Evolutionary conservation across 2,329 filamentous ascomycete species (phyloP).

Genomic region (Fusarium fujikuroi): DNA sequence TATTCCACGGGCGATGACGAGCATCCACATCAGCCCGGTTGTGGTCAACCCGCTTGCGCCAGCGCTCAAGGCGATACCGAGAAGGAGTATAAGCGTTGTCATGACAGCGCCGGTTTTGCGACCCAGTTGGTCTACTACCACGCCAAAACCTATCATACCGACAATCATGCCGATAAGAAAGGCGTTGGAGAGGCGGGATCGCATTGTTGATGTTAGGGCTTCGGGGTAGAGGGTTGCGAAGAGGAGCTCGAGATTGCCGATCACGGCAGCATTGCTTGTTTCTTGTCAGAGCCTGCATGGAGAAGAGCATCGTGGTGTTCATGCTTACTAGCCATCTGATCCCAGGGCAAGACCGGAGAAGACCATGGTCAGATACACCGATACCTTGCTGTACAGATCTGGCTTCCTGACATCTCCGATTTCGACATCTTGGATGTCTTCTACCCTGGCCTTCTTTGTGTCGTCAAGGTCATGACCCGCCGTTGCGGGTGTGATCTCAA

Average conservation of each 20-base stretch:
- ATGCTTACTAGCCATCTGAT: slow-evolving; percentile 14
- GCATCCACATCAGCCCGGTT: slow-evolving; percentile 5
- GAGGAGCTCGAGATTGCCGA: slow-evolving; percentile 2
- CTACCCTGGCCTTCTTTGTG: neutral
- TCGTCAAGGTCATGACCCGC: neutral
- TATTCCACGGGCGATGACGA: slow-evolving; percentile 6
- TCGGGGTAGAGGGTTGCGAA: neutral
- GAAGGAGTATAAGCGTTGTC: neutral
- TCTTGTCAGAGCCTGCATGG: neutral
- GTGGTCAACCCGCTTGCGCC: neutral
- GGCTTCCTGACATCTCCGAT: neutral
- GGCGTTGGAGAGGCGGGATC: neutral
- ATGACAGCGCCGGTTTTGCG: slow-evolving; percentile 12
- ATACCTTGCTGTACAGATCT: neutral
- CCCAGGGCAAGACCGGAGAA: slow-evolving; percentile 2
- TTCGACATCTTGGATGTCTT: neutral
- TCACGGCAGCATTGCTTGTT: neutral
- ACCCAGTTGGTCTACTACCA: slow-evolving; percentile 4
- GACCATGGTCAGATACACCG: slow-evolving; percentile 1
- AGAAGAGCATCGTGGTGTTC: fast-evolving
- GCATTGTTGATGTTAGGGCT: neutral
- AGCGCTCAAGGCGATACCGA: slow-evolving; percentile 1
- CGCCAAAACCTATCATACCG: neutral
- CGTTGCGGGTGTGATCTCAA: neutral
- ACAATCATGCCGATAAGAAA: neutral